Evolutionary conservation across 176 grass and related monocot species (phyloP).

Genomic region (Triticum aestivum): IWGSC_CS_RefSeq_v2.1 NC_057809.1:594089245-594089744

Average conservation of each 20-base stretch:
- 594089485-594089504: constrained; percentile 92
- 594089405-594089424: background rate
- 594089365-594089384: background rate
- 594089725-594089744: background rate
- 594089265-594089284: constrained; percentile 56
- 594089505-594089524: constrained; percentile 85
- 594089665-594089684: background rate
- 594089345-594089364: background rate
- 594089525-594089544: constrained; percentile 35
- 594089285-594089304: constrained; percentile 80
- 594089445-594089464: constrained; percentile 20
- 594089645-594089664: background rate
- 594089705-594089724: background rate
- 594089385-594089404: background rate
- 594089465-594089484: constrained; percentile 98
- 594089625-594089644: background rate
- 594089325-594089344: constrained; percentile 69
- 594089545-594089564: background rate
- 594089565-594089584: background rate
- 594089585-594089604: background rate
- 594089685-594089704: background rate
- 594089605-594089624: background rate
- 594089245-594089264: constrained; percentile 49
- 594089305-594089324: constrained; percentile 80
- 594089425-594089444: background rate